phyloP scores from a whole-genome alignment of 805 yeast species.

The Pichia exigua region DNA sequence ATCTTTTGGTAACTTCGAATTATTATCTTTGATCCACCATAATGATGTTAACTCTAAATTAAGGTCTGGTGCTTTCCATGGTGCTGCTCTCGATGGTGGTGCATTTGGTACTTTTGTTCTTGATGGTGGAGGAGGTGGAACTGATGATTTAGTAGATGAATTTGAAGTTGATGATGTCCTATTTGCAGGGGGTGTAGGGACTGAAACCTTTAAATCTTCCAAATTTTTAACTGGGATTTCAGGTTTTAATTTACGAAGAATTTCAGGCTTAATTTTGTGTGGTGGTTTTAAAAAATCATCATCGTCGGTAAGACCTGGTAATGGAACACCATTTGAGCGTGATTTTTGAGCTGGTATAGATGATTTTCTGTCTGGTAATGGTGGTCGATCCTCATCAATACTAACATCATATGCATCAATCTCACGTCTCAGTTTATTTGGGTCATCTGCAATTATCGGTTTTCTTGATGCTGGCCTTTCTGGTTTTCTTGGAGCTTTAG shows the following conservation, averaged over 20 bases:
- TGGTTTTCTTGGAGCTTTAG: neutral
- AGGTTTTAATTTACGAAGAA: slow-evolving; percentile 8
- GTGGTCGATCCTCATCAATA: slow-evolving; percentile 23
- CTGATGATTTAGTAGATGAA: slow-evolving; percentile 7
- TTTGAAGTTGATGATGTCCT: neutral
- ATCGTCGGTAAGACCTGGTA: slow-evolving; percentile 2
- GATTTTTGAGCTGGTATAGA: neutral
- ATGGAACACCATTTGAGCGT: slow-evolving; percentile 4
- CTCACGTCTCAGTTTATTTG: neutral
- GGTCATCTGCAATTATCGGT: neutral
- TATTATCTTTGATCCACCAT: slow-evolving; percentile 36
- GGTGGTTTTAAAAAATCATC: neutral
- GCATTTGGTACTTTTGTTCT: slow-evolving; percentile 24
- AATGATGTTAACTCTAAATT: slow-evolving; percentile 37
- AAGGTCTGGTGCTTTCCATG: slow-evolving; percentile 29
- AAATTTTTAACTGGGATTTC: slow-evolving; percentile 6
- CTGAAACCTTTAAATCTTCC: neutral
- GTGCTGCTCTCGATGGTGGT: slow-evolving; percentile 25
- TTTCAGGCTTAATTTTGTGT: slow-evolving; percentile 6
- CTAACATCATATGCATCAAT: slow-evolving; percentile 4
- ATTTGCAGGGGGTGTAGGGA: slow-evolving; percentile 6
- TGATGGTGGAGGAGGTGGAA: slow-evolving; percentile 10
- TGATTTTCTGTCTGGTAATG: slow-evolving; percentile 18
- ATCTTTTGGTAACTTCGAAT: slow-evolving; percentile 29
- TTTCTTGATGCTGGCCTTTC: neutral